Conservation (phyloP, 2,329 filamentous ascomycete species). For the Fusarium decemcellulare region DNA sequence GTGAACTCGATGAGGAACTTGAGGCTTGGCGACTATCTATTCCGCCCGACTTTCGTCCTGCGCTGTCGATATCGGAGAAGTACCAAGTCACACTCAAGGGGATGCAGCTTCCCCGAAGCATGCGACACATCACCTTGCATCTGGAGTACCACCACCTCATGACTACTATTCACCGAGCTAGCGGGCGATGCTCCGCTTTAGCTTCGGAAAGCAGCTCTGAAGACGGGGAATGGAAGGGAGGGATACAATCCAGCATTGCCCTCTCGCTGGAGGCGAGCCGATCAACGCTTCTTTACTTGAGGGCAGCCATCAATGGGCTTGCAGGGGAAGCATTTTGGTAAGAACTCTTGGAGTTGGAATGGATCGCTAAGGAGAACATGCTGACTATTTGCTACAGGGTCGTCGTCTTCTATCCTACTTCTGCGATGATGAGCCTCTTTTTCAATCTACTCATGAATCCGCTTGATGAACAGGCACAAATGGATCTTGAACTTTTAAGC, state of each 20-base stretch:
- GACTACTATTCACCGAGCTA: constrained; percentile 69
- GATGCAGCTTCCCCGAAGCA: constrained; percentile 52
- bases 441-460: constrained; percentile 68
- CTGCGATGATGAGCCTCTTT: constrained; percentile 68
- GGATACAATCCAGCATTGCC: constrained; percentile 66
- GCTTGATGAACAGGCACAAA: constrained; percentile 55
- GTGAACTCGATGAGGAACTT: constrained; percentile 69
- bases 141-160: constrained; percentile 70
- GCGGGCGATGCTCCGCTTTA: constrained; percentile 59
- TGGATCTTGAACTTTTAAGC: constrained; percentile 63
- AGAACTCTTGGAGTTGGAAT: constrained; percentile 18
- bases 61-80: constrained; percentile 55
- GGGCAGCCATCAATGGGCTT: constrained; percentile 58
- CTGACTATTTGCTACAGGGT: constrained; percentile 53
- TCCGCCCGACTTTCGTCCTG: constrained; percentile 60
- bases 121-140: constrained; percentile 63
- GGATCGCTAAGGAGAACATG: no score
- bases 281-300: constrained; percentile 65
- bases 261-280: constrained; percentile 69
- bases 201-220: constrained; percentile 15
- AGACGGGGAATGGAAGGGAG: constrained; percentile 54
- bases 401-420: constrained; percentile 70
- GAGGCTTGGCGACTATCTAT: constrained; percentile 68
- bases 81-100: constrained; percentile 46
- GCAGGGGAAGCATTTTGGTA: constrained; percentile 66